Conservation (phyloP, 169 alveolate genomes). For the Plasmodium falciparum region DNA sequence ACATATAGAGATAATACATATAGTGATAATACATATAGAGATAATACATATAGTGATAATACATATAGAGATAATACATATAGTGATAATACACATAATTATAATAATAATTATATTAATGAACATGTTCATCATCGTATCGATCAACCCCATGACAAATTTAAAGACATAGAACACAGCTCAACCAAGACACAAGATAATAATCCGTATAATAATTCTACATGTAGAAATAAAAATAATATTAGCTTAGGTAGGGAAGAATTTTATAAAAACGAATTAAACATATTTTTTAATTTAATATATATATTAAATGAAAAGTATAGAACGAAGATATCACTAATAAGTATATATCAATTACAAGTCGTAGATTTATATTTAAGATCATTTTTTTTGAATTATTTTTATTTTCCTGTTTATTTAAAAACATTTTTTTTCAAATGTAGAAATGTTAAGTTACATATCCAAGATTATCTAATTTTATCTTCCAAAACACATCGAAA, state of each 20-base stretch:
- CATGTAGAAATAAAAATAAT: not conserved
- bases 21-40: not conserved
- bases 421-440: constrained; percentile 43
- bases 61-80: too few species aligned
- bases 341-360: constrained; percentile 63
- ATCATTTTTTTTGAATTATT: constrained; percentile 40
- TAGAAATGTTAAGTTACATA: constrained; percentile 24
- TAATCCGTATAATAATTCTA: not conserved
- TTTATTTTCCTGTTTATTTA: constrained; percentile 30
- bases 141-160: too few species aligned
- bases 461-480: constrained; percentile 52
- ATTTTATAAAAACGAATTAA: constrained; percentile 58
- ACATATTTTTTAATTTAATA: constrained; percentile 57
- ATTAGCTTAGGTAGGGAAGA: not conserved
- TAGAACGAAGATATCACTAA: constrained; percentile 42
- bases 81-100: not conserved
- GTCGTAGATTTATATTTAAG: constrained; percentile 57
- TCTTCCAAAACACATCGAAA: constrained; percentile 72
- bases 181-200: too few species aligned
- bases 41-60: not conserved
- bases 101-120: not conserved
- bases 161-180: too few species aligned
- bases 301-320: constrained; percentile 63
- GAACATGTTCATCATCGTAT: not conserved
- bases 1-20: not conserved